These are phyloP conservation scores for Calonectria pseudoturangicola DNA, from an alignment of 2,329 filamentous ascomycete genomes.

Conservation along the genomic window DNA sequence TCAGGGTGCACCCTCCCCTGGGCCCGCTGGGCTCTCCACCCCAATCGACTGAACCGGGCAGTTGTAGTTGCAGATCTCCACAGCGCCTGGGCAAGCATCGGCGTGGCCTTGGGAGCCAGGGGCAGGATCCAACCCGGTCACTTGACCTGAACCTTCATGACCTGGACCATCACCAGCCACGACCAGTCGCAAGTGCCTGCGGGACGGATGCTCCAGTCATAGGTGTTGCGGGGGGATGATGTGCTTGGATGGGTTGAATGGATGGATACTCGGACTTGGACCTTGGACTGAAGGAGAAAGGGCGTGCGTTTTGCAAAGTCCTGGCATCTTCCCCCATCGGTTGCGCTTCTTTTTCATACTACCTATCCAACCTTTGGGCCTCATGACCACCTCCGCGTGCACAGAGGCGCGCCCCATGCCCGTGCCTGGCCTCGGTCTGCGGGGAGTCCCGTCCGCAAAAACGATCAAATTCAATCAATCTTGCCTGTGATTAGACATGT, in stretches of 20 bases:
- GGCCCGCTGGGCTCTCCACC: neutral
- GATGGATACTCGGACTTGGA: too few relatives aligned
- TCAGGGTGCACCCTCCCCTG: constrained; percentile 21
- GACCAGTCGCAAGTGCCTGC: constrained; percentile 10
- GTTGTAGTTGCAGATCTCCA: constrained; percentile 28
- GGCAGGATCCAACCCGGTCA: constrained; percentile 26
- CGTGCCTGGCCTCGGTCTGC: constrained; percentile 1
- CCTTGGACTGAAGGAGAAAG: neutral
- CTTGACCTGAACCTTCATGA: constrained; percentile 34
- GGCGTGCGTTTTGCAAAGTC: neutral
- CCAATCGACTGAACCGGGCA: neutral
- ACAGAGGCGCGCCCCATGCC: constrained; percentile 10
- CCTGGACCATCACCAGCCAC: constrained; percentile 38
- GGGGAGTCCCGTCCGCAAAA: constrained; percentile 3
- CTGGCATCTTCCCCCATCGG: neutral
- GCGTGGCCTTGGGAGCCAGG: neutral
- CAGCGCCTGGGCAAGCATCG: constrained; percentile 10
- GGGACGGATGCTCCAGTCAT: constrained; percentile 12
- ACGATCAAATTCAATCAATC: neutral
- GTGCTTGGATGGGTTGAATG: neutral
- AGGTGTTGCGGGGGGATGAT: constrained; percentile 14
- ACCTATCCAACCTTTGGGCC: neutral
- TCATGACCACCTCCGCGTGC: constrained; percentile 27
- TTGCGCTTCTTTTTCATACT: neutral
- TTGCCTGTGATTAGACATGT: neutral